Conservation (phyloP, 768 basidiomycete genomes). For the Rhodotorula sphaerocarpa region DNA sequence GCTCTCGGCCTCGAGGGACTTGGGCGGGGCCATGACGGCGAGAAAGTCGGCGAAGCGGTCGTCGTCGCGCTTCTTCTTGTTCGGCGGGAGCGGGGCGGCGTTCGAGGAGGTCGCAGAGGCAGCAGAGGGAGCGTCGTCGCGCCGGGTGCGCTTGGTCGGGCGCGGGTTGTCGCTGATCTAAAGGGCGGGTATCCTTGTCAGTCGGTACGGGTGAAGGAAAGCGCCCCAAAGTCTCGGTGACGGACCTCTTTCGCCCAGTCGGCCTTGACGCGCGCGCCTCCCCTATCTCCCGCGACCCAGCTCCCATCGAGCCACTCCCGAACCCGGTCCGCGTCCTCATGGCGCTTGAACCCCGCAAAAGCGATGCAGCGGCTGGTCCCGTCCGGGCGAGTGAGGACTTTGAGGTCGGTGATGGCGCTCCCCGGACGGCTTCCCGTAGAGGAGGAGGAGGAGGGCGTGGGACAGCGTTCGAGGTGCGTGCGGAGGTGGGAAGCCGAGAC, state of each 20-base stretch:
- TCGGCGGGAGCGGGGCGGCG: not conserved
- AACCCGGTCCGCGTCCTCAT: slow-evolving; percentile 63
- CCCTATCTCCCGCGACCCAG: slow-evolving; percentile 52
- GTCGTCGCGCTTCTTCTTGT: not conserved
- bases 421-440: no score
- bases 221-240: slow-evolving; percentile 14
- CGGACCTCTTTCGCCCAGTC: slow-evolving; percentile 64
- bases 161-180: slow-evolving; percentile 17
- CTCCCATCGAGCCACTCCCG: slow-evolving; percentile 76
- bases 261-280: slow-evolving; percentile 66
- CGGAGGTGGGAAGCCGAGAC: slow-evolving; percentile 11
- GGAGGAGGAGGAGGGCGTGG: not conserved
- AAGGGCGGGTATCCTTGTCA: not conserved
- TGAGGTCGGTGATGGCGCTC: slow-evolving; percentile 65
- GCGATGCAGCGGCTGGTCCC: slow-evolving; percentile 80
- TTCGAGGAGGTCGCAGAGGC: slow-evolving; percentile 8
- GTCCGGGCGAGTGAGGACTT: slow-evolving; percentile 62
- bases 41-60: slow-evolving; percentile 58
- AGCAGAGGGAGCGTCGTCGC: not conserved
- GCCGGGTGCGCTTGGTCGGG: slow-evolving; percentile 25
- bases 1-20: slow-evolving; percentile 51
- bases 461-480: slow-evolving; percentile 13
- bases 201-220: not conserved
- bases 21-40: slow-evolving; percentile 62
- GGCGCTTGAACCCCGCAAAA: slow-evolving; percentile 80